A percentile compares a stretch with the other conserved stretches of the same genome.
These are phyloP conservation scores for Prototheca wickerhamii DNA, from an alignment of 163 green algal genomes.

Conservation along the genomic window DNA sequence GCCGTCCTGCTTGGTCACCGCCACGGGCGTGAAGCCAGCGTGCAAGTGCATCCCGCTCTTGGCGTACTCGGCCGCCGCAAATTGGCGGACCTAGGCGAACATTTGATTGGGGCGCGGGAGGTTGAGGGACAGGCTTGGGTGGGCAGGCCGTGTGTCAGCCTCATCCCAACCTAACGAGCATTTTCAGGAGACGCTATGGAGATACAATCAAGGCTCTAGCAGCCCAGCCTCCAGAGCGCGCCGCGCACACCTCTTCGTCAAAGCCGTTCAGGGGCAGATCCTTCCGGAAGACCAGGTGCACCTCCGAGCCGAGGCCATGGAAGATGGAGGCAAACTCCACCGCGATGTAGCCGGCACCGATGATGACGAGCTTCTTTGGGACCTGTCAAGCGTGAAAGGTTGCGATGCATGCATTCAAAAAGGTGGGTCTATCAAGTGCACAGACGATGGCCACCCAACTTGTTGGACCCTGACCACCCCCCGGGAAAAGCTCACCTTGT, in stretches of 20 bases:
- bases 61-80: constrained; percentile 73
- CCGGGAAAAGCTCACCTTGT: too few relatives aligned
- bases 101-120: not conserved
- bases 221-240: too few relatives aligned
- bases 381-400: constrained; percentile 14
- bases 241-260: constrained; percentile 69
- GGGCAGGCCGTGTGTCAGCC: too few relatives aligned
- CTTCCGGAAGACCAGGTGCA: constrained; percentile 76
- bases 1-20: constrained; percentile 50
- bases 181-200: too few relatives aligned
- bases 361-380: constrained; percentile 46
- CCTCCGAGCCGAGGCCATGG: constrained; percentile 69
- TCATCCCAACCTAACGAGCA: too few relatives aligned
- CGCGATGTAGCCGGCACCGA: constrained; percentile 69
- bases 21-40: constrained; percentile 37
- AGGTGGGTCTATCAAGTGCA: not conserved
- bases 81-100: constrained; percentile 24
- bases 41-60: constrained; percentile 72
- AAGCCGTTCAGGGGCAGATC: constrained; percentile 67
- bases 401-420: not conserved
- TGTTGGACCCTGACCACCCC: too few relatives aligned
- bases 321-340: constrained; percentile 90
- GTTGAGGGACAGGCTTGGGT: not conserved
- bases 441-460: not conserved
- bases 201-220: too few relatives aligned